Percentiles rank a stretch among this genome's conserved stretches.
These are phyloP conservation scores for Verticillium tricorpus DNA, from an alignment of 2,329 filamentous ascomycete species.

Conservation along the genomic window DNA sequence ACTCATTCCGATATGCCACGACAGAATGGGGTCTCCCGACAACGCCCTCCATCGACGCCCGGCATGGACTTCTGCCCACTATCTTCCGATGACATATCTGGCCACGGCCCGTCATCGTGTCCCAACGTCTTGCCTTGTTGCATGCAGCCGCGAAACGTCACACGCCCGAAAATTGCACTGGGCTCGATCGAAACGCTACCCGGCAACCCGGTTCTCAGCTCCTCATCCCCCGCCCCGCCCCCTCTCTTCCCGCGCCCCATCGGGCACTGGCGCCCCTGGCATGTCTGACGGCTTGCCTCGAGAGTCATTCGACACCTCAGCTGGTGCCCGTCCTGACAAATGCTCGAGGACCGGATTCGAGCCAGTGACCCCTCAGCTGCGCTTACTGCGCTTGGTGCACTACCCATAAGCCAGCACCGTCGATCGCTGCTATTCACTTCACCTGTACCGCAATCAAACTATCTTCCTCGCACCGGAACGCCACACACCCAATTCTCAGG, in stretches of 20 bases:
- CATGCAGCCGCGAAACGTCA: background rate
- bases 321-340: background rate
- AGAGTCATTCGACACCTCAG: background rate
- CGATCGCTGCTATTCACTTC: background rate
- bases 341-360: background rate
- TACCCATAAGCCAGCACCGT: background rate
- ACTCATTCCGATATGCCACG: background rate
- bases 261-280: background rate
- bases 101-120: background rate
- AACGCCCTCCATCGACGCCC: background rate
- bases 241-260: background rate
- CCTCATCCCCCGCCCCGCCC: background rate
- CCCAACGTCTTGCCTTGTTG: background rate
- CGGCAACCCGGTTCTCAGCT: background rate
- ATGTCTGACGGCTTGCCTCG: background rate
- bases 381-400: background rate
- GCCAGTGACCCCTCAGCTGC: background rate
- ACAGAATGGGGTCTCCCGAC: background rate
- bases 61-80: background rate
- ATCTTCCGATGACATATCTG: background rate
- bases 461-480: background rate
- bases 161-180: background rate
- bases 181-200: background rate
- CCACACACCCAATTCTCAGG: background rate
- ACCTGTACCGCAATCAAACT: background rate